Evolutionary conservation across 139 green algal species (phyloP).

Genomic region (Limnomonas spitsbergensis): DNA sequence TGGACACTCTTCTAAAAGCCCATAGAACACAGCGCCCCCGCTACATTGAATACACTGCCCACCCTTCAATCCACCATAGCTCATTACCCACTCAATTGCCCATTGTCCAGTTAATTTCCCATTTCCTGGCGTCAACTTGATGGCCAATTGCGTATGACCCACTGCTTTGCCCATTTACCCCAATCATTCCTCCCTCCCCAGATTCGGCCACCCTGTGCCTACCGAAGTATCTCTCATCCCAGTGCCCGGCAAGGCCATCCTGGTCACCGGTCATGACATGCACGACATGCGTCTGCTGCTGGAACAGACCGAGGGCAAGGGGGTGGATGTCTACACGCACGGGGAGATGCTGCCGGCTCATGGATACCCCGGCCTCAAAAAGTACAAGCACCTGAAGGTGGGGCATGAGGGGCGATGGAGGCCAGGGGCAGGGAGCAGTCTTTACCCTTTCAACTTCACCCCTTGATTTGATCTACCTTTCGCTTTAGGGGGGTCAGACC

Average conservation of each 20-base stretch:
- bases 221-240: slow-evolving; percentile 56
- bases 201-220: slow-evolving; percentile 55
- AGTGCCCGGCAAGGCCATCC: slow-evolving; percentile 60
- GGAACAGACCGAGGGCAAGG: slow-evolving; percentile 15
- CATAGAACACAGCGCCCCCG: too few relatives aligned
- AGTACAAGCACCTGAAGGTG: slow-evolving; percentile 30
- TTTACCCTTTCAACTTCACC: background rate
- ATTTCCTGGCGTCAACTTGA: too few relatives aligned
- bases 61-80: too few relatives aligned
- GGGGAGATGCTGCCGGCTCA: slow-evolving; percentile 74
- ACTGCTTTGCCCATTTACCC: too few relatives aligned
- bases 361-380: slow-evolving; percentile 64
- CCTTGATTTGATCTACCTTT: too few relatives aligned
- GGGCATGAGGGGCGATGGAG: slow-evolving; percentile 47
- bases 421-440: slow-evolving; percentile 18
- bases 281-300: slow-evolving; percentile 29
- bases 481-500: too few relatives aligned
- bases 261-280: slow-evolving; percentile 76
- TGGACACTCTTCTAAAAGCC: too few relatives aligned
- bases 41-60: too few relatives aligned
- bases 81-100: too few relatives aligned
- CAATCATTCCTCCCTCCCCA: too few relatives aligned
- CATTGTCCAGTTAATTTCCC: background rate
- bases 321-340: slow-evolving; percentile 64
- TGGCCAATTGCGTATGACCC: too few relatives aligned